A percentile compares a stretch with the other conserved stretches of the same genome.
Conservation (phyloP, 108 stramenopile genomes). For the Conticribra weissflogii region DNA sequence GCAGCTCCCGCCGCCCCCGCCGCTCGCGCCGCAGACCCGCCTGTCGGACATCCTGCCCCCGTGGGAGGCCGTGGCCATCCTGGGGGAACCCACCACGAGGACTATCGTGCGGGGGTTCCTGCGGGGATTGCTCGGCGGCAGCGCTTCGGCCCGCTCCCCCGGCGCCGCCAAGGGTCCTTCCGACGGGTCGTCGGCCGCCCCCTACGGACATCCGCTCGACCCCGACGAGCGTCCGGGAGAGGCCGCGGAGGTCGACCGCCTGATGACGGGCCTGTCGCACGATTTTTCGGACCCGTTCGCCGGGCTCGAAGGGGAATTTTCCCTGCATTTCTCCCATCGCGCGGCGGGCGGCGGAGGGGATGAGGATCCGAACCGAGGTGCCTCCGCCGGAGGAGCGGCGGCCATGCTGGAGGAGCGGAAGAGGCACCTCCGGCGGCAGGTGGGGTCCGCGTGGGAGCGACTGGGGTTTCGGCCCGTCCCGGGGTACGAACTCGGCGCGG, state of each 20-base stretch:
- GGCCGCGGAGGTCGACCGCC: slow-evolving; percentile 46
- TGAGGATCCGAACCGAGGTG: too few relatives aligned
- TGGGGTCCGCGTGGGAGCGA: slow-evolving; percentile 17
- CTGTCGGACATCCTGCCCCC: slow-evolving; percentile 71
- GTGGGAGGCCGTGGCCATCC: slow-evolving; percentile 56
- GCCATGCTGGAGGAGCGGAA: background rate
- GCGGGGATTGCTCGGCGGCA: slow-evolving; percentile 15
- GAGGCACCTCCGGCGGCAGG: background rate
- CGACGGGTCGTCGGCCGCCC: too few relatives aligned
- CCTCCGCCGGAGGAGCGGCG: background rate
- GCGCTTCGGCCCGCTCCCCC: background rate
- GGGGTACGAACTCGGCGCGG: slow-evolving; percentile 23
- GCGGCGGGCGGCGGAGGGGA: too few relatives aligned
- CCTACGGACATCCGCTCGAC: slow-evolving; percentile 39
- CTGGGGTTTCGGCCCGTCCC: slow-evolving; percentile 1
- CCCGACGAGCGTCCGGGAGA: slow-evolving; percentile 26
- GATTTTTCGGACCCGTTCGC: slow-evolving; percentile 24
- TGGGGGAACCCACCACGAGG: slow-evolving; percentile 57
- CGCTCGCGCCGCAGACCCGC: slow-evolving; percentile 29
- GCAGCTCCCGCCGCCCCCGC: background rate
- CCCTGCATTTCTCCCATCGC: background rate
- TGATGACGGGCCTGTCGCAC: slow-evolving; percentile 29
- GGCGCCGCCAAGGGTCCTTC: background rate
- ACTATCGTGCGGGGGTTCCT: slow-evolving; percentile 55
- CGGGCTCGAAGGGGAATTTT: background rate